Conservation (phyloP, 2,329 filamentous ascomycete genomes). For the Leptographium wingfieldii region DNA sequence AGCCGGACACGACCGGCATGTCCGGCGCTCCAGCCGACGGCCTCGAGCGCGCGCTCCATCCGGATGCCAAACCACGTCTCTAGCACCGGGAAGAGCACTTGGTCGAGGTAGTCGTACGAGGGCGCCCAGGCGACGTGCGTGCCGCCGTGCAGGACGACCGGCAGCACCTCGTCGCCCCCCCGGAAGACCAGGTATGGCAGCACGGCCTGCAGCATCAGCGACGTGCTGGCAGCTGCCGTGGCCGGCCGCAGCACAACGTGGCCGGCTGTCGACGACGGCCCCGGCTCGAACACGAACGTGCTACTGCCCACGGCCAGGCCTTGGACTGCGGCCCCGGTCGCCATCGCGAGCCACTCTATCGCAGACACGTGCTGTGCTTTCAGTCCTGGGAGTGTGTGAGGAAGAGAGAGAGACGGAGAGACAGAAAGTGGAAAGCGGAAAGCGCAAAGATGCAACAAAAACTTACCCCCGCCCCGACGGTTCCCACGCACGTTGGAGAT, state of each 20-base stretch:
- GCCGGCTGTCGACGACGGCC: conserved; percentile 7
- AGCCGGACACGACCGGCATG: conserved; percentile 32
- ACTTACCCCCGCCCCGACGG: conserved; percentile 23
- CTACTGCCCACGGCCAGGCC: conserved; percentile 39
- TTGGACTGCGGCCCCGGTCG: conserved; percentile 35
- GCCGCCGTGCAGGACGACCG: conserved; percentile 41
- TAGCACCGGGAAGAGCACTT: conserved; percentile 44
- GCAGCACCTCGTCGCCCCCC: conserved; percentile 19
- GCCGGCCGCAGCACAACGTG: conserved; percentile 24
- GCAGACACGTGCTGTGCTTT: conserved; percentile 48
- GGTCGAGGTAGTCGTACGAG: conserved; percentile 50
- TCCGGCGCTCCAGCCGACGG: conserved; percentile 35
- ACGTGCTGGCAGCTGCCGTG: conserved; percentile 38
- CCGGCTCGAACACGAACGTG: conserved; percentile 34
- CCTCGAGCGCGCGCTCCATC: conserved; percentile 30
- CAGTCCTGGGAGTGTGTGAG: conserved; percentile 30
- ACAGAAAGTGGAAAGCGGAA: conserved; percentile 6
- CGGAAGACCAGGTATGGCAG: conserved; percentile 41
- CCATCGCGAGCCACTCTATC: conserved; percentile 39
- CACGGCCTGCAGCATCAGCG: conserved; percentile 48
- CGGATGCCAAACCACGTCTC: conserved; percentile 35
- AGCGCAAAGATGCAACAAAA: no score
- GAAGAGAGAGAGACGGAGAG: background rate
- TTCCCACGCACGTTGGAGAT: conserved; percentile 46
- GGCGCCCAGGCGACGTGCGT: conserved; percentile 46